Evolutionary conservation across 1,139 yeast species (phyloP).

Genomic region (Blastobotrys serpentis): DNA sequence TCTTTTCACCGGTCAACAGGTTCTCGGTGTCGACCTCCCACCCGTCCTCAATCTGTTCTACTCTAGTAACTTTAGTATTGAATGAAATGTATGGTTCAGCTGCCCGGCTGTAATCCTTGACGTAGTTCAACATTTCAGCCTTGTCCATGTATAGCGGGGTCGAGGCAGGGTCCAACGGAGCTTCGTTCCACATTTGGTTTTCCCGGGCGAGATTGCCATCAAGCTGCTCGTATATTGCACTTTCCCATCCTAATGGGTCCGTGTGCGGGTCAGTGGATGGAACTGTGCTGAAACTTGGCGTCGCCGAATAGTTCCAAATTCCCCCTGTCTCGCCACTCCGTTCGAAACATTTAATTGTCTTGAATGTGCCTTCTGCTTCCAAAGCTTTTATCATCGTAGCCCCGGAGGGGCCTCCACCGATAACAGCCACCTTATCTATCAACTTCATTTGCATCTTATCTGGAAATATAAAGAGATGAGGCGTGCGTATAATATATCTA

Average conservation of each 20-base stretch:
- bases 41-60: constrained; percentile 25
- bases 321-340: constrained; percentile 52
- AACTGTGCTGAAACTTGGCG: constrained; percentile 20
- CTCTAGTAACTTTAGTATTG: constrained; percentile 42
- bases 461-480: no score
- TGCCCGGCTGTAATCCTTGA: constrained; percentile 46
- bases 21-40: constrained; percentile 43
- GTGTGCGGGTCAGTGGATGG: constrained; percentile 29
- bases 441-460: no score
- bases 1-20: constrained; percentile 2
- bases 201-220: constrained; percentile 63
- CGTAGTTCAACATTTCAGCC: constrained; percentile 48
- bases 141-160: constrained; percentile 53
- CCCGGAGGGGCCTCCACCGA: constrained; percentile 70
- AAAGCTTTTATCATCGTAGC: constrained; percentile 57
- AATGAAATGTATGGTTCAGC: constrained; percentile 41
- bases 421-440: constrained; percentile 26
- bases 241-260: constrained; percentile 24
- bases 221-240: constrained; percentile 51
- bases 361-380: constrained; percentile 46
- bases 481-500: no score
- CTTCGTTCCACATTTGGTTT: constrained; percentile 55
- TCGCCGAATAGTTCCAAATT: constrained; percentile 44
- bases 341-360: constrained; percentile 50
- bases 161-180: constrained; percentile 45